Evolutionary conservation across 2,329 filamentous ascomycete genomes (phyloP), one percentile per base, ranked within the genome.

Genomic region (Trichoderma sp.): DNA sequence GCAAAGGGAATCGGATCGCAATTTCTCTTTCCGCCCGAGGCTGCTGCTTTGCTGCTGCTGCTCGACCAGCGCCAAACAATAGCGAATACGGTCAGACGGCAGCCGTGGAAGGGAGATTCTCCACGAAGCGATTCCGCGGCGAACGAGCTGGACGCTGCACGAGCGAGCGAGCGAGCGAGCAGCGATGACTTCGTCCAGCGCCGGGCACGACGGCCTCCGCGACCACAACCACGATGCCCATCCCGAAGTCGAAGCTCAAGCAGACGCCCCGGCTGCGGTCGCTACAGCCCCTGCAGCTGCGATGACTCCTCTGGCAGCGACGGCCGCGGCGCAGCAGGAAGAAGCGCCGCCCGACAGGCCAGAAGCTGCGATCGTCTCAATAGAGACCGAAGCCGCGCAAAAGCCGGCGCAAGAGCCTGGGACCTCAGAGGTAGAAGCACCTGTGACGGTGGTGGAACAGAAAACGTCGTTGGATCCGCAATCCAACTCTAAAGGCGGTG

Each of bases 111-210:
- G 37, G 27, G 47, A 49, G 47, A 24, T 49, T 21, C 47, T 13
- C 35, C 27, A 58, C 63, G 56, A 49, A 61, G 68, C 68, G 61
- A 49, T 57, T 62, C 57, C 57, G 56, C 63, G 85, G 83, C 84
- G 85, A 85, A 87, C 81, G 84, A 87, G 85, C 85, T 86, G 84
- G 19, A 49, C 21, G 47, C 84, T 86, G 84, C 84, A 79, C 74
- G 72, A 76, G 60, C 47, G 35, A 64, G 61, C 47, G 33, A 64
- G 61, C 61, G 65, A 66, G 63, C 57, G 77, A 78, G 81, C 79
- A 87, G 86, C 85, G 85, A 87, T 88, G 86, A 87, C 84, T 86
- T 88, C 85, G 86, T 86, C 85, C 77, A 81, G 81, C 78, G 81
- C 78, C 78, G 81, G 79, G 79, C 79, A 77, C 71, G 73, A 75